These are phyloP conservation scores for Halenospora varia DNA, from an alignment of 495 filamentous ascomycete genomes.

Conservation along the genomic window DNA sequence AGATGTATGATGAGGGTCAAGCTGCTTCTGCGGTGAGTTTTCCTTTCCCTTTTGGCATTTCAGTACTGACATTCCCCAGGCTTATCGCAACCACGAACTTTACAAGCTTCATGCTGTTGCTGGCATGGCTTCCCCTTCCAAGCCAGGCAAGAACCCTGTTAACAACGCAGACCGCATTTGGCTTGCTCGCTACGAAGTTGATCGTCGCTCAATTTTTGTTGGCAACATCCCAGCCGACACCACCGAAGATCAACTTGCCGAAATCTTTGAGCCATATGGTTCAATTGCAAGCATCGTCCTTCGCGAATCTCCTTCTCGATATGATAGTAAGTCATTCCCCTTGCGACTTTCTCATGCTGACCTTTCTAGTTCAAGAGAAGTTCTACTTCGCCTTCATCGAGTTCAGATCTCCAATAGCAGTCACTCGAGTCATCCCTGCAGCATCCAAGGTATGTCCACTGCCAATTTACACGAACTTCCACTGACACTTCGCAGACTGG, in stretches of 20 bases:
- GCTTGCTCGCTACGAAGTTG: conserved; percentile 38
- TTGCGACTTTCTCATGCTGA: background rate
- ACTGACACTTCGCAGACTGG: conserved; percentile 14
- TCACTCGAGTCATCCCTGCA: conserved; percentile 36
- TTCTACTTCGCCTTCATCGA: conserved; percentile 53
- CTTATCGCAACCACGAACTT: conserved; percentile 16
- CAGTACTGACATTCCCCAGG: conserved; percentile 5
- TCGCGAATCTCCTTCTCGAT: conserved; percentile 29
- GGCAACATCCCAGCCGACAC: conserved; percentile 40
- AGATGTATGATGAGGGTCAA: conserved; percentile 36
- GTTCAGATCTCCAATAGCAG: conserved; percentile 34
- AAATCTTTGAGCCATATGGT: conserved; percentile 38
- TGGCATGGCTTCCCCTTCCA: conserved; percentile 16
- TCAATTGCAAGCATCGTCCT: conserved; percentile 37
- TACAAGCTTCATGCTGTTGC: conserved; percentile 20
- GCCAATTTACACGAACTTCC: background rate
- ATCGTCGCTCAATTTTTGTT: conserved; percentile 49
- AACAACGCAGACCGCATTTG: conserved; percentile 24
- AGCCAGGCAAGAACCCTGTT: conserved; percentile 13
- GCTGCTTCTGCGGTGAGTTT: conserved; percentile 37
- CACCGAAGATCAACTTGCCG: conserved; percentile 32
- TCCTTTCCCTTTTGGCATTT: conserved; percentile 3
- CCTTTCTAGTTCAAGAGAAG: conserved; percentile 22
- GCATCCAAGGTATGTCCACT: conserved; percentile 4
- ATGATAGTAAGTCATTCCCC: conserved; percentile 28